phyloP scores from a whole-genome alignment of 495 filamentous ascomycete genomes.

The Umbilicaria muhlenbergii region DNA sequence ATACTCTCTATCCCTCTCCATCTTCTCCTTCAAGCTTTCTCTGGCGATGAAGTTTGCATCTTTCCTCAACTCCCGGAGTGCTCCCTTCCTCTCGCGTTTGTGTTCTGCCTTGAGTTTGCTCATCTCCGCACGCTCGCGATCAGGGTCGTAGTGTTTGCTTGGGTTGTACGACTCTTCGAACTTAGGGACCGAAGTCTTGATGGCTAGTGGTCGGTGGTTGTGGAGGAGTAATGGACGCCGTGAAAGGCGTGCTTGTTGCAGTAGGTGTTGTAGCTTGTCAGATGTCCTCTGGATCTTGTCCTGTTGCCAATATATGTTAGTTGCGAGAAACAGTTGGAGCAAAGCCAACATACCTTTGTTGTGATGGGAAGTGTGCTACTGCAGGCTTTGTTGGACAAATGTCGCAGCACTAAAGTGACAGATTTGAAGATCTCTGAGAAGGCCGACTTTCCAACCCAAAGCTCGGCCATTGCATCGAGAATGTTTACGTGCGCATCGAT shows the following conservation, averaged over 20 bases:
- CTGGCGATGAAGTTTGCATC: constrained; percentile 83
- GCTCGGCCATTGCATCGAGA: constrained; percentile 40
- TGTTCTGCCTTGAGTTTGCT: constrained; percentile 72
- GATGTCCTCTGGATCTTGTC: constrained; percentile 1
- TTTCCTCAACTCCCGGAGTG: constrained; percentile 84
- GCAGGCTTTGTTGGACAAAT: constrained; percentile 35
- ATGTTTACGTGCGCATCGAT: constrained; percentile 39
- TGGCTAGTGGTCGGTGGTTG: constrained; percentile 74
- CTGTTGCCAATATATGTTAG: neutral
- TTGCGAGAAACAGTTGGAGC: neutral
- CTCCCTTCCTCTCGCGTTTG: constrained; percentile 91
- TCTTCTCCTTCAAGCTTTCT: constrained; percentile 81
- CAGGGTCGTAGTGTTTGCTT: constrained; percentile 87
- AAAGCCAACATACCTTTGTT: neutral
- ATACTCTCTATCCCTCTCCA: constrained; percentile 75
- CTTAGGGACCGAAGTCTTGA: constrained; percentile 80
- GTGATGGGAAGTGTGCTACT: constrained; percentile 30
- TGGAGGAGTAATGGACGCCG: constrained; percentile 77
- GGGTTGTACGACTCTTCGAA: constrained; percentile 95
- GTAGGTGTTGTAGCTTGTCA: constrained; percentile 22
- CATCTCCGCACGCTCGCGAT: constrained; percentile 69
- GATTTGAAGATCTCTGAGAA: constrained; percentile 61
- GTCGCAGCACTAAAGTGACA: constrained; percentile 34
- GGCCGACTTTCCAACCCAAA: constrained; percentile 51
- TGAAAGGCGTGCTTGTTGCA: constrained; percentile 38